Evolutionary conservation across 495 filamentous ascomycete species (phyloP), one percentile per base, ranked within the genome.

Genomic region (Filosporella fistucella): DNA sequence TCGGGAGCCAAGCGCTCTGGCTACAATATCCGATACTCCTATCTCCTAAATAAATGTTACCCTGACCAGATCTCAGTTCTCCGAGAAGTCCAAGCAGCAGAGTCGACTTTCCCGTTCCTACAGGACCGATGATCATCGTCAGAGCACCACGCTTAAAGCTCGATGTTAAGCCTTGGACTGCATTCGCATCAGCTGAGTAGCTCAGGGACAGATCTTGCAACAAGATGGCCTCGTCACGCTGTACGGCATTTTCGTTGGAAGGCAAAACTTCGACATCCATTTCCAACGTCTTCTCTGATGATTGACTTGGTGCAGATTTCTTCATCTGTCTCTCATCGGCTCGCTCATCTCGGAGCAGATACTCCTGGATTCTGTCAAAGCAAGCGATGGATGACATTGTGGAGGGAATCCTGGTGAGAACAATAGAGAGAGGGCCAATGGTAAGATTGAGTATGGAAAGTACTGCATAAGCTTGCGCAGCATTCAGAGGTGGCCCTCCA

Each of bases 81-180:
- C 80, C 78, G 0, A 83, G 67, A 13, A 86, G 48, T 6, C 71
- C 70, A 36, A 75, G 75, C 18, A 86, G 58, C 10, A 86, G 47
- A 2, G 76, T 78, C 3, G 75, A 73, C 48, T 85, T 85, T 5
- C 82, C 82, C 36, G 69, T 77, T 5, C 79, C 79, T 6, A 80
- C 75, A 2, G 80, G 76, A 12, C 81, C 81, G 34, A 81, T 63
- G 12, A 85, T 53, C 54, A 80, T 70, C 3, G 69, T 75, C n/a
- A n/a, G n/a, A n/a, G n/a, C n/a, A n/a, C n/a, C n/a, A n/a, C n/a
- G 1, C 13, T 18, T 25, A 10, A 29, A n/a, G 11, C 16, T 18
- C 3, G 24, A 20, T 7, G 23, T 41, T 41, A 41, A n/a, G 13
- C 16, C n/a, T n/a, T 41, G 22, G 16, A 46, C 10, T 1, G 23